Evolutionary conservation across 768 basidiomycete genomes (phyloP), one percentile per base, ranked within the genome.

Genomic region (Lanmaoa rubissima): DNA sequence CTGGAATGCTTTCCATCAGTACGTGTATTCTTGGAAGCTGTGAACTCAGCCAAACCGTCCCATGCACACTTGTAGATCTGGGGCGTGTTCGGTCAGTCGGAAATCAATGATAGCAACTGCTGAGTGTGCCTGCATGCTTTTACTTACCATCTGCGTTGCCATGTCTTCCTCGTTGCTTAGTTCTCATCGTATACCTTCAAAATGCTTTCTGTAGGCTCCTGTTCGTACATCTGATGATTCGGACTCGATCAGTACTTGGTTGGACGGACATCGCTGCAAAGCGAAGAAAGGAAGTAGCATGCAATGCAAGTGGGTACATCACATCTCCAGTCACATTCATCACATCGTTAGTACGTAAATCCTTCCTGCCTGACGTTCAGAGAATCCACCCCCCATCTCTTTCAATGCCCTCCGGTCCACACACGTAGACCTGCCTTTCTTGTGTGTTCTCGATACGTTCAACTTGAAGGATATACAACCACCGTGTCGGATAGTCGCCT

Each of bases 331-430:
- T 38, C 38, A 11, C 12, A 2, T 16, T 8, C 13, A 28, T 12
- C 10, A 21, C 17, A 34, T 49, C n/a, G 1, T 69, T 47, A 82
- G 59, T 82, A 82, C 9, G 62, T 69, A 64, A 81, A 84, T 5
- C 73, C 75, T 60, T 79, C 80, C 35, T 66, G 64, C 19, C 53
- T 71, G 21, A 83, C 68, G 0, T 56, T 60, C 38, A 58, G 64
- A 14, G 65, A 58, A 17, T 73, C 66, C 11, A 78, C 62, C 4
- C n/a, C 79, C 80, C 39, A 73, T 55, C 5, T 64, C 69, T 4
- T 59, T 65, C 55, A 84, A 59, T 1, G 65, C 65, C 64, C 24
- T 68, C 70, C 1, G 83, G 79, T 4, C 84, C 83, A 65, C 84
- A 85, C 13, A 85, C 44, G 57, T 76, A 85, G 1, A 70, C 64